Evolutionary conservation across 192 early-diverging fungal genomes (phyloP), one percentile per base, ranked within the genome.

Genomic region (Podila epicladia): DNA sequence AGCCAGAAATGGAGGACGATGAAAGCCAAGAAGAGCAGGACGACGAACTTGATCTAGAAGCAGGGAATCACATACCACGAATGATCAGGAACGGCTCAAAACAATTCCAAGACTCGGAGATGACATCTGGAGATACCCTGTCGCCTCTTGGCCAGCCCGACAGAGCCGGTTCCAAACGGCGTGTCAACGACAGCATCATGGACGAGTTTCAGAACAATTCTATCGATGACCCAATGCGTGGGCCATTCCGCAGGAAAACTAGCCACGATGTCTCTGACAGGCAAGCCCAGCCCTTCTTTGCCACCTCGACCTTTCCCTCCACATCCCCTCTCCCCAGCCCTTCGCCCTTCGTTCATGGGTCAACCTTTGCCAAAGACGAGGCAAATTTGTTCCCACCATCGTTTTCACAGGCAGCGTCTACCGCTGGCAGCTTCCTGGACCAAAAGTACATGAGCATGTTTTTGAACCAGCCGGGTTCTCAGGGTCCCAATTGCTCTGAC

Each of bases 201-300:
- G 77, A 80, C 19, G 77, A 60, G 9, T 20, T 80, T 17, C 71
- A 80, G 38, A 55, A 38, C 17, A 29, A 66, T 8, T 72, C 67
- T 3, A 20, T 64, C 31, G 20, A 62, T 24, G 77, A 80, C 57
- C 26, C 51, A 7, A 53, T 48, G 13, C 65, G 77, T 26, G 77
- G 77, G 26, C 77, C 77, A n/a, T 80, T 73, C 37, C 70, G 77
- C 37, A 69, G 77, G 62, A 80, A 80, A 69, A 80, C 71, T n/a
- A 80, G 77, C 66, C 77, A 80, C 26, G 77, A 80, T 37, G 63
- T 73, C 26, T 26, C 55, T 26, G 48, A 61, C 9, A 45, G 62
- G 0, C 50, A 22, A 26, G 11, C 37, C 13, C 58, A 62, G 2
- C 11, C 62, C 12, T 49, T 64, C 1, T 57, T 71, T 53, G 41